Percentiles rank a stretch among this genome's conserved stretches.
Conservation (phyloP, 2,329 filamentous ascomycete species). For the Diaporthe sp. region DNA sequence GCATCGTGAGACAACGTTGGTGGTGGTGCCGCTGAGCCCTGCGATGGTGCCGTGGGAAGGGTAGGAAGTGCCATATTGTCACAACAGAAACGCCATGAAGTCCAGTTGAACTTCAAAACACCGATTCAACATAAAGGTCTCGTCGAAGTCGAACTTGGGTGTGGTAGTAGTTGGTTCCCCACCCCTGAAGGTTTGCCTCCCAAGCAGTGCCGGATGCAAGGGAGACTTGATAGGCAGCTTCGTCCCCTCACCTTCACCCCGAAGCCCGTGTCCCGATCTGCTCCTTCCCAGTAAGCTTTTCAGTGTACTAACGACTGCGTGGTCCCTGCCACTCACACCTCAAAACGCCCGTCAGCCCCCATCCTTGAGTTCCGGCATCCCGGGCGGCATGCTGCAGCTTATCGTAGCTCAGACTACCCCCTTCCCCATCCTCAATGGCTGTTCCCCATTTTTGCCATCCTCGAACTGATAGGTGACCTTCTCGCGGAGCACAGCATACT, state of each 20-base stretch:
- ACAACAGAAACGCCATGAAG: not conserved
- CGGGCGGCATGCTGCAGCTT: constrained; percentile 7
- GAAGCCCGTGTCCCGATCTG: not conserved
- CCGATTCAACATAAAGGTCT: not conserved
- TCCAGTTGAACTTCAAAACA: not conserved
- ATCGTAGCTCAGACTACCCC: not conserved
- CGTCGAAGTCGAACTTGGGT: not conserved
- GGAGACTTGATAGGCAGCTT: constrained; percentile 28
- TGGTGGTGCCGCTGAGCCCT: not conserved
- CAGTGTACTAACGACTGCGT: not conserved
- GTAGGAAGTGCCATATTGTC: constrained; percentile 4
- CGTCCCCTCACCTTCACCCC: constrained; percentile 21
- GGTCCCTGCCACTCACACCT: not conserved
- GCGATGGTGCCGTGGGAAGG: not conserved
- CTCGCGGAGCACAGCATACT: no score
- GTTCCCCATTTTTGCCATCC: constrained; percentile 15
- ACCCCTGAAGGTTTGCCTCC: constrained; percentile 14
- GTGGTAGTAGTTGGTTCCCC: not conserved
- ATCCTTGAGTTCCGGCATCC: constrained; percentile 1
- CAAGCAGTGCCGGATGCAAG: constrained; percentile 21
- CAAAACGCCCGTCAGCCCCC: constrained; percentile 4
- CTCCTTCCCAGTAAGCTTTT: not conserved
- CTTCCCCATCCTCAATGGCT: not conserved
- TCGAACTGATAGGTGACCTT: not conserved
- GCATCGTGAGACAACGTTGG: not conserved